These are phyloP conservation scores for Silybum marianum DNA, from an alignment of 129 eudicot species.

Conservation along the genomic window DNA sequence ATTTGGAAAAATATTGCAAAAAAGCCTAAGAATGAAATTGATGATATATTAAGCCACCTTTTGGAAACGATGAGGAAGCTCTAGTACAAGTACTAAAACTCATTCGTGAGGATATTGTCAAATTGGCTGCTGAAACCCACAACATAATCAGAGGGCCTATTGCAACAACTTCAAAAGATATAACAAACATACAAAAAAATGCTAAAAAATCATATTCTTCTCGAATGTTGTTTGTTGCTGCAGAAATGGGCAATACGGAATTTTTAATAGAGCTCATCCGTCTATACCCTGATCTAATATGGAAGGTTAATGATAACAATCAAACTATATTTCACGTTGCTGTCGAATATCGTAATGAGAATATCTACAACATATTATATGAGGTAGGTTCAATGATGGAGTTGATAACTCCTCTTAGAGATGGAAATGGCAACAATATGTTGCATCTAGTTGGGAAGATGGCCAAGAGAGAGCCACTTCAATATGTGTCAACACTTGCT, in stretches of 20 bases:
- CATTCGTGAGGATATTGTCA: constrained; percentile 20
- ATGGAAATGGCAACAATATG: too few relatives aligned
- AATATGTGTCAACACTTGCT: constrained; percentile 34
- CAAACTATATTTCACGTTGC: constrained; percentile 47
- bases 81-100: constrained; percentile 7
- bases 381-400: too few relatives aligned
- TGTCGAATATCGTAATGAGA: too few relatives aligned
- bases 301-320: constrained; percentile 47
- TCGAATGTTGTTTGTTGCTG: constrained; percentile 42
- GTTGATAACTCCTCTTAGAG: too few relatives aligned
- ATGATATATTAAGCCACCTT: neutral
- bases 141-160: neutral
- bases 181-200: neutral
- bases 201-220: constrained; percentile 20
- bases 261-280: constrained; percentile 43
- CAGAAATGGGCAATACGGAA: constrained; percentile 39
- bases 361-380: too few relatives aligned
- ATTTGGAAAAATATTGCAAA: neutral
- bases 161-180: neutral
- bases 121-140: constrained; percentile 13
- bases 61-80: constrained; percentile 13
- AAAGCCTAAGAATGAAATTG: neutral
- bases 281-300: constrained; percentile 46
- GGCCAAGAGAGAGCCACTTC: constrained; percentile 14
- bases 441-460: constrained; percentile 17